Evolutionary conservation across 371 early-diverging fungal genomes (phyloP).

Genomic region (Zancudomyces culisetae): DNA sequence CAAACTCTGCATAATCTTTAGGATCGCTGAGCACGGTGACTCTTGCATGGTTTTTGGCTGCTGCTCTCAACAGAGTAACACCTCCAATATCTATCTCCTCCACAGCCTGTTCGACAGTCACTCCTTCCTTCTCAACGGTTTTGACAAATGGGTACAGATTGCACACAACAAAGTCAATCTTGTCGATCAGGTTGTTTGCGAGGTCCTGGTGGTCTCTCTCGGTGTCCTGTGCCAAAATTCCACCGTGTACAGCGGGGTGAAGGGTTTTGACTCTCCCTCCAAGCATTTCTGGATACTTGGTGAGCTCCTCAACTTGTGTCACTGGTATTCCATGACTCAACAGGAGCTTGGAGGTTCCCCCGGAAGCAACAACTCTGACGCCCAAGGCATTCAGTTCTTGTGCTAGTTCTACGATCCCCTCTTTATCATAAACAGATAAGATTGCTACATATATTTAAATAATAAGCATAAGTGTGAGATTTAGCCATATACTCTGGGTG

Average conservation of each 20-base stretch:
- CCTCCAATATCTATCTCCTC: conserved; percentile 98
- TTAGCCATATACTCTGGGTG: no score
- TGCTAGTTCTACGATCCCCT: conserved; percentile 78
- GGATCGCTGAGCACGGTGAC: conserved; percentile 86
- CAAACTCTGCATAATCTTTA: conserved; percentile 59
- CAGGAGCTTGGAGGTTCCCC: conserved; percentile 83
- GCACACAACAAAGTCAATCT: conserved; percentile 89
- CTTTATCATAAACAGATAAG: conserved; percentile 93
- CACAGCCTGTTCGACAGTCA: conserved; percentile 83
- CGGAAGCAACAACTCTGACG: conserved; percentile 78
- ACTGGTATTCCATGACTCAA: conserved; percentile 77
- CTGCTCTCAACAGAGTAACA: conserved; percentile 90
- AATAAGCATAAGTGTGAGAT: no score
- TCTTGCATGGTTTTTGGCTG: conserved; percentile 94
- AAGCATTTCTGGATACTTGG: conserved; percentile 94
- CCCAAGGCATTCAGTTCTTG: conserved; percentile 51
- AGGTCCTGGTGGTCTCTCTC: conserved; percentile 74
- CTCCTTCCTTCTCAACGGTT: conserved; percentile 68
- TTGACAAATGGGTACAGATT: conserved; percentile 95
- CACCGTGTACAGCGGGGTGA: conserved; percentile 96
- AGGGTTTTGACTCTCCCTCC: conserved; percentile 97
- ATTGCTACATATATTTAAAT: conserved; percentile 45
- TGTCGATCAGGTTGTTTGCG: conserved; percentile 63
- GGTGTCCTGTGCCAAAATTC: conserved; percentile 84
- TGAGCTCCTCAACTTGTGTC: conserved; percentile 53